phyloP scores from a whole-genome alignment of 345 rosid genomes.

The Lumnitzera racemosa region DNA sequence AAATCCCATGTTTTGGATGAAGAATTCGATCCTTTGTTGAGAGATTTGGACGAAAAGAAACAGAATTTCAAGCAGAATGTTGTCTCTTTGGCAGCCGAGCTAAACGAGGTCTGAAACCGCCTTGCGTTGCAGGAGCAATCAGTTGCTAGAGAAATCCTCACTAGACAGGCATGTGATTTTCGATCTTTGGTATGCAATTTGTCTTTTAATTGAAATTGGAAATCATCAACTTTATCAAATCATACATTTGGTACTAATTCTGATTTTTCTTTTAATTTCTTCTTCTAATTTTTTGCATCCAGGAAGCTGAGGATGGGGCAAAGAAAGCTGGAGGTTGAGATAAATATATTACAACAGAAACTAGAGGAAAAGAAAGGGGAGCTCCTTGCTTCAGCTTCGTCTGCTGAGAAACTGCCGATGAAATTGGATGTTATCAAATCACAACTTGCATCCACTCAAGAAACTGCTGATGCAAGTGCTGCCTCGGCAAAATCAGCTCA shows the following conservation, averaged over 20 bases:
- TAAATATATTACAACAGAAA: slow-evolving; percentile 31
- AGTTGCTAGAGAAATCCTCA: slow-evolving; percentile 57
- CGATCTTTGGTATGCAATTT: slow-evolving; percentile 4
- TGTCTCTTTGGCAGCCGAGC: slow-evolving; percentile 75
- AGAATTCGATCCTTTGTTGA: slow-evolving; percentile 71
- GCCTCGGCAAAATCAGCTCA: no score
- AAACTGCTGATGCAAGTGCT: slow-evolving; percentile 16
- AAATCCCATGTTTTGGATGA: slow-evolving; percentile 17
- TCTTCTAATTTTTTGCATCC: slow-evolving; percentile 6
- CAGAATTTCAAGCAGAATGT: slow-evolving; percentile 76
- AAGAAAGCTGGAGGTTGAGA: slow-evolving; percentile 59
- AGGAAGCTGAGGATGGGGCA: slow-evolving; percentile 82
- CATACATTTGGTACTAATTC: not conserved
- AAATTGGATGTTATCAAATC: slow-evolving; percentile 51
- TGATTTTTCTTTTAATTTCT: not conserved
- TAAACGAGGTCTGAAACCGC: slow-evolving; percentile 71
- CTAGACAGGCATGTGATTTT: slow-evolving; percentile 52
- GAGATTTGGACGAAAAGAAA: slow-evolving; percentile 89
- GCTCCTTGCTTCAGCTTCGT: slow-evolving; percentile 57
- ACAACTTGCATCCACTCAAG: slow-evolving; percentile 54
- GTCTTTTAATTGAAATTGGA: not conserved
- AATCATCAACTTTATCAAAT: not conserved
- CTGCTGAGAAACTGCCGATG: slow-evolving; percentile 43
- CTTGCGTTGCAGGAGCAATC: slow-evolving; percentile 60
- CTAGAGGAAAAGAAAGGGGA: slow-evolving; percentile 52